phyloP scores from a whole-genome alignment of 2,329 filamentous ascomycete species.

The Knufia fluminis region DNA sequence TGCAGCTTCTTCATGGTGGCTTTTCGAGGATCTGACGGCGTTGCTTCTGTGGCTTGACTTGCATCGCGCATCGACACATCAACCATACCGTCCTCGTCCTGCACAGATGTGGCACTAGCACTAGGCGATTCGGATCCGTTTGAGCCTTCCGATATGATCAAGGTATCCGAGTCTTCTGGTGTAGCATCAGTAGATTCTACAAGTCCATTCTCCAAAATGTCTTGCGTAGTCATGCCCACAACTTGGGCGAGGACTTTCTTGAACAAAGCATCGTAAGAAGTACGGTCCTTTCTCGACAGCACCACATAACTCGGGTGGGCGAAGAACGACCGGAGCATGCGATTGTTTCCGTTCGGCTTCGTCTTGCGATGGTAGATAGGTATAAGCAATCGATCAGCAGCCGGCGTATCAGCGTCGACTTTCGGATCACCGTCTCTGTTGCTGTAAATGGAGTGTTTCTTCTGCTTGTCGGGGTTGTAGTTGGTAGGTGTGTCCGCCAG shows the following conservation, averaged over 20 bases:
- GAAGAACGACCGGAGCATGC: constrained; percentile 29
- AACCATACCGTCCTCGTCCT: constrained; percentile 83
- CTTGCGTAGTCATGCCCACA: constrained; percentile 64
- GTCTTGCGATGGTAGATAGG: constrained; percentile 39
- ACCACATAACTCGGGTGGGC: constrained; percentile 55
- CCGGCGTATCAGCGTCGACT: constrained; percentile 33
- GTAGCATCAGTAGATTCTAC: constrained; percentile 43
- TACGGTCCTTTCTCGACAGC: constrained; percentile 63
- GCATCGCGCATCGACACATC: constrained; percentile 76
- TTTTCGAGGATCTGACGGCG: constrained; percentile 21
- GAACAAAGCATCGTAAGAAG: constrained; percentile 60
- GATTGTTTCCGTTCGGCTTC: constrained; percentile 21
- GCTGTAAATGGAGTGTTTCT: constrained; percentile 32
- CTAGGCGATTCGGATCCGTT: constrained; percentile 52
- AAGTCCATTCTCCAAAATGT: constrained; percentile 45
- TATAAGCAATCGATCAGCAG: constrained; percentile 38
- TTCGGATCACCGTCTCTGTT: constrained; percentile 32
- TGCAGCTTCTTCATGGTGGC: constrained; percentile 25
- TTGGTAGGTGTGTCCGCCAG: constrained; percentile 73
- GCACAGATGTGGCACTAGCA: constrained; percentile 67
- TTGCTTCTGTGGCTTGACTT: constrained; percentile 29
- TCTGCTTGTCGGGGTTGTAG: constrained; percentile 49
- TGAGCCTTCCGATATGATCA: constrained; percentile 54
- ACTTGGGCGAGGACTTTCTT: constrained; percentile 72
- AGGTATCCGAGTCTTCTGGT: constrained; percentile 56